Evolutionary conservation across 495 filamentous ascomycete genomes (phyloP).

Genomic region (Hyphodiscus hymeniophilus): DNA sequence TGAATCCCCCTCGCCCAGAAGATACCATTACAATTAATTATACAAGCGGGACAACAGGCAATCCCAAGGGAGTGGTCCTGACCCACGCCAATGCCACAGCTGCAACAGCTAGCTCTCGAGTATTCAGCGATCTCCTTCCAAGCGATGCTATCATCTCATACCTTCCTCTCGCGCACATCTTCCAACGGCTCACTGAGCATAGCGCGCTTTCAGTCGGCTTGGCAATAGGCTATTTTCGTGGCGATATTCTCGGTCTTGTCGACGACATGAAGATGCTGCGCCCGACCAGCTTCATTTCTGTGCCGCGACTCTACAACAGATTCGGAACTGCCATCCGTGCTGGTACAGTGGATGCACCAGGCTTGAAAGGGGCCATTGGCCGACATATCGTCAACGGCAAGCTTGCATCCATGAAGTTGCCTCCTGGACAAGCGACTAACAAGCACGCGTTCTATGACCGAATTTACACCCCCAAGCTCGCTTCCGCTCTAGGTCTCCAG

Average conservation of each 20-base stretch:
- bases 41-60: constrained; percentile 91
- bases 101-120: constrained; percentile 51
- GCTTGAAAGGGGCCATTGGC: constrained; percentile 75
- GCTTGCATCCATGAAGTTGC: constrained; percentile 64
- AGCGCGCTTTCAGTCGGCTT: constrained; percentile 60
- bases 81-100: constrained; percentile 77
- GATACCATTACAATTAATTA: constrained; percentile 95
- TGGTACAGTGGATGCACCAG: constrained; percentile 66
- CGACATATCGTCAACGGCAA: constrained; percentile 74
- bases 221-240: constrained; percentile 89
- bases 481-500: constrained; percentile 72
- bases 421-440: constrained; percentile 62
- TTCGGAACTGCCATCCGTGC: constrained; percentile 75
- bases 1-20: constrained; percentile 60
- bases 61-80: constrained; percentile 87
- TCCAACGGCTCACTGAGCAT: constrained; percentile 77
- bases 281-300: constrained; percentile 78
- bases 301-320: constrained; percentile 88
- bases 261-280: constrained; percentile 86
- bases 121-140: constrained; percentile 34
- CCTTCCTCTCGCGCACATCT: constrained; percentile 92
- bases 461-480: constrained; percentile 87
- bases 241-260: constrained; percentile 76
- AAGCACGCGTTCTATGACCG: constrained; percentile 84
- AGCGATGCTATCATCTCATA: constrained; percentile 72